A percentile compares a stretch with the other conserved stretches of the same genome.
Evolutionary conservation across 495 filamentous ascomycete genomes (phyloP).

Genomic region (Penicillium soppii): DNA sequence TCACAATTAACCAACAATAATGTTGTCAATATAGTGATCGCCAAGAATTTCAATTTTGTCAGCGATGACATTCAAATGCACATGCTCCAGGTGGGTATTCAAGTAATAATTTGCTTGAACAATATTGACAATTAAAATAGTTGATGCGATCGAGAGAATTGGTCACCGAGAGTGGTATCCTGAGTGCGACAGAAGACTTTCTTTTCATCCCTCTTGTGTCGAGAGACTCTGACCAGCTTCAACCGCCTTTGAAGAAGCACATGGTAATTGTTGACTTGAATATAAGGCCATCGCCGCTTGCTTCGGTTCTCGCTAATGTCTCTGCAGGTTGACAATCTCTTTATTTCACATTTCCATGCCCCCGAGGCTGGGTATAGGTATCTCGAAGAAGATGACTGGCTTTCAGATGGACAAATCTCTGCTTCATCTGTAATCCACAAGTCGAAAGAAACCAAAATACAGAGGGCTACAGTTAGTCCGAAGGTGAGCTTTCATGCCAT

Average conservation of each 20-base stretch:
- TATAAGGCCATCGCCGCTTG: not conserved
- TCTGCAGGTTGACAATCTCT: conserved; percentile 74
- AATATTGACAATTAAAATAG: conserved; percentile 37
- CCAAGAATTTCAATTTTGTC: conserved; percentile 72
- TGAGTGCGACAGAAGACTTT: conserved; percentile 76
- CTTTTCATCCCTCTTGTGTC: conserved; percentile 73
- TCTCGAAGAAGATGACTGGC: conserved; percentile 58
- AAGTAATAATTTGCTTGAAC: no score
- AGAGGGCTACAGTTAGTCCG: conserved; percentile 17
- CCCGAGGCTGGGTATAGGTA: conserved; percentile 69
- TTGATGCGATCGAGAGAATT: conserved; percentile 79
- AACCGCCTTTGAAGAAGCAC: conserved; percentile 43
- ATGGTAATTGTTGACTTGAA: conserved; percentile 33
- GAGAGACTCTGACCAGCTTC: conserved; percentile 26
- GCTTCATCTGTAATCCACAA: conserved; percentile 47
- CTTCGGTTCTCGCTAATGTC: conserved; percentile 3
- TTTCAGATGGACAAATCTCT: conserved; percentile 45
- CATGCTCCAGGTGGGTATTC: conserved; percentile 63
- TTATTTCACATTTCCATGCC: conserved; percentile 85
- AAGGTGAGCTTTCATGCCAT: conserved; percentile 16
- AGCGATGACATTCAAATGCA: conserved; percentile 78
- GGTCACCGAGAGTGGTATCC: conserved; percentile 66
- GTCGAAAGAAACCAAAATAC: conserved; percentile 13
- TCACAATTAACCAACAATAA: conserved; percentile 33
- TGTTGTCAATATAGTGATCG: conserved; percentile 80